Base-by-base conservation (phyloP, 345 rosid species). In the Hypericum perforatum region DNA sequence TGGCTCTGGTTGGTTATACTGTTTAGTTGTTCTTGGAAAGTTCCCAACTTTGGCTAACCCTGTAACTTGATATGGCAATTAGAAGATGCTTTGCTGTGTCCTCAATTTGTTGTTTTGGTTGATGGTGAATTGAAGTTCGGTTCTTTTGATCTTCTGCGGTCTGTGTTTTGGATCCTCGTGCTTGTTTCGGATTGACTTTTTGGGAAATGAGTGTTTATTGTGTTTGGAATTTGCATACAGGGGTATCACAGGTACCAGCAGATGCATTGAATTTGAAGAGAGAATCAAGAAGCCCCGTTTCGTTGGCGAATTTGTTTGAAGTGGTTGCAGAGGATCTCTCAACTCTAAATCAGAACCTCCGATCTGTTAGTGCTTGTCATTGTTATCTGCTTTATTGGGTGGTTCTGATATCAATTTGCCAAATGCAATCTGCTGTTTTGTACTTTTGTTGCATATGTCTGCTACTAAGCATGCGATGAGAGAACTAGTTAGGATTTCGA, bases 271-370 rank as follows among this genome's bases (percentile, higher is more conserved):
- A 74, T 69, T 66, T 79, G 70, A 79, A 75, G 77, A 70, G 66
- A 67, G 83, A 78, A 60, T 37, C 74, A 43, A 74, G 48, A 63
- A 68, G 62, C 51, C 70, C 77, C 7, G 62, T 82, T 62, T 82
- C 89, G 10, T 66, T 88, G 65, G 58, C 74, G 37, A 83, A 58
- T 59, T 50, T 82, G 59, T 92, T 92, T 70, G 87, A 85, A 71
- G 75, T 72, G 37, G 98, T 92, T 45, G 76, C 96, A 53, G 89
- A 77, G 64, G 98, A 92, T 70, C 85, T 92, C 39, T 81, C 52
- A 60, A 76, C 70, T 36, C 80, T 92, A 47, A 92, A 92, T 63
- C 78, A 83, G 62, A 92, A 88, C 77, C 98, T 92, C 49, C 76
- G 69, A 67, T 79, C 95, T 54, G 98, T 88, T 58, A 81, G 95